Conservation (phyloP, 1,284 basidiomycete species). For the Boletus mariae region DNA sequence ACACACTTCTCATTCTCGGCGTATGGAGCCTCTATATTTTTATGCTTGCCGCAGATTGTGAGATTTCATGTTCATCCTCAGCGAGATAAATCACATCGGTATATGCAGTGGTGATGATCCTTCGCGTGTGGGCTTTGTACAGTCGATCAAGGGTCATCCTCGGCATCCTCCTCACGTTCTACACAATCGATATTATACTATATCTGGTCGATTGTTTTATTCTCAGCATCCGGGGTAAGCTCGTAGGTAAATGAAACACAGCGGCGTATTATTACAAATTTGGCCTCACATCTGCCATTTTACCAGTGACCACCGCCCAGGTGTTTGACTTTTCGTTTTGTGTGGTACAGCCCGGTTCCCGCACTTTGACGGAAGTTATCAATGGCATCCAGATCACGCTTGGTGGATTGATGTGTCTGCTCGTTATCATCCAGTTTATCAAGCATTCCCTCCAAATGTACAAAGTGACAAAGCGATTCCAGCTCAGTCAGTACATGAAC, state of each 20-base stretch:
- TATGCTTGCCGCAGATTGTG: conserved; percentile 5
- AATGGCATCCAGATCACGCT: background rate
- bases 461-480: background rate
- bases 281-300: background rate
- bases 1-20: background rate
- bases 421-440: background rate
- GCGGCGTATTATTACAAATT: background rate
- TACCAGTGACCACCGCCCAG: background rate
- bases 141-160: conserved; percentile 4
- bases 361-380: background rate
- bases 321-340: background rate
- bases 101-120: conserved; percentile 10
- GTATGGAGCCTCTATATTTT: conserved; percentile 3
- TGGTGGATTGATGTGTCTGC: conserved; percentile 3
- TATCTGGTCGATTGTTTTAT: background rate
- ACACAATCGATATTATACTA: background rate
- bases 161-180: conserved; percentile 6
- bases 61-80: background rate
- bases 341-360: background rate
- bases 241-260: background rate
- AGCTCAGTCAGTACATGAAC: background rate
- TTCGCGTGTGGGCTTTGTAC: conserved; percentile 15
- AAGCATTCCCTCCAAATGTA: conserved; percentile 1
- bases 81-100: background rate
- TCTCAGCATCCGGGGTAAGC: background rate